Percentiles rank a stretch among this genome's conserved stretches.
Evolutionary conservation across 2,329 filamentous ascomycete genomes (phyloP).

Genomic region (Trematosphaeria pertusa): DNA sequence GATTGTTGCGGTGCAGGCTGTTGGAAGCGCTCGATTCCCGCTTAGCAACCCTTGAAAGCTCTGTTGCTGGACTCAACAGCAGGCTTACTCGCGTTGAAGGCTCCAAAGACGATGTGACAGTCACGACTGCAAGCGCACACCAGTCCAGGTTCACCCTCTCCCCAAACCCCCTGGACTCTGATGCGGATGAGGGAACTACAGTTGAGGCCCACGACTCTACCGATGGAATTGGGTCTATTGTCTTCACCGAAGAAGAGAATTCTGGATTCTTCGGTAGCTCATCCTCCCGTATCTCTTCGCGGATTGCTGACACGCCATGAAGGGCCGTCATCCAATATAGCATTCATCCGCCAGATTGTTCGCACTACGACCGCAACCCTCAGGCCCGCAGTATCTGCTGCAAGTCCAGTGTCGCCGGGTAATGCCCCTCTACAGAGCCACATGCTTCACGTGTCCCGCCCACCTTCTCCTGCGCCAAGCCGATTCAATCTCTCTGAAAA

Average conservation of each 20-base stretch:
- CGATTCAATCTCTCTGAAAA: background rate
- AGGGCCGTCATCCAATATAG: constrained; percentile 54
- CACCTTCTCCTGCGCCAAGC: constrained; percentile 21
- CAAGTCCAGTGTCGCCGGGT: constrained; percentile 9
- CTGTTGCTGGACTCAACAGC: constrained; percentile 6
- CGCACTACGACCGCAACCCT: constrained; percentile 28
- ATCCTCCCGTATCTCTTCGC: constrained; percentile 11
- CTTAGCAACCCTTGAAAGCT: constrained; percentile 8
- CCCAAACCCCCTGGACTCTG: background rate
- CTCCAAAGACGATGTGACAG: background rate
- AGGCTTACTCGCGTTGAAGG: constrained; percentile 10
- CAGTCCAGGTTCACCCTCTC: background rate
- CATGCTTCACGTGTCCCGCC: constrained; percentile 26
- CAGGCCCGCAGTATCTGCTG: constrained; percentile 4
- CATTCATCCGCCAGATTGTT: constrained; percentile 49
- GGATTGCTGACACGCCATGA: background rate
- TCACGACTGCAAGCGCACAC: background rate
- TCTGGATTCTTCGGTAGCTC: constrained; percentile 46
- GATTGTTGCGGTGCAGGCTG: constrained; percentile 4
- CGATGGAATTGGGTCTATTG: constrained; percentile 47
- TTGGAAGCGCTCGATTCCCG: constrained; percentile 9
- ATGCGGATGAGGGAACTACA: constrained; percentile 12
- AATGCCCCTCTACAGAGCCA: constrained; percentile 19
- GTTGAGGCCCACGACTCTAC: constrained; percentile 32
- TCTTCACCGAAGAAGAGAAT: constrained; percentile 47